Evolutionary conservation across 139 green algal species (phyloP), one percentile per base, ranked within the genome.

Genomic region (Parachlorella kessleri): DNA sequence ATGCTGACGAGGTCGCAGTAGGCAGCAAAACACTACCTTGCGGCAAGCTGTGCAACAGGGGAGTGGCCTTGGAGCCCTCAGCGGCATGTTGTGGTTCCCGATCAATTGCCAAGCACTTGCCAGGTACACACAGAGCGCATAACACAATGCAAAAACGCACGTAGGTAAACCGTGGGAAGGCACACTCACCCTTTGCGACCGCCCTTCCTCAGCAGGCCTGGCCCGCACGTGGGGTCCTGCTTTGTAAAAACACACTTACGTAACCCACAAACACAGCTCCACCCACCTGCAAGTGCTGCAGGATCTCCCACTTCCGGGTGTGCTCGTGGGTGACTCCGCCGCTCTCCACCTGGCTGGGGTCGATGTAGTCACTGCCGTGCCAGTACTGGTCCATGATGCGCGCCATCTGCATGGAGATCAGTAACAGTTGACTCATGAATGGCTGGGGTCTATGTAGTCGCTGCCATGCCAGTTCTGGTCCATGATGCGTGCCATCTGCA

Each of bases 301-400:
- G 83, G 55, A 90, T 70, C 37, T 85, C 81, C 92, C 94, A 98
- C 76, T 90, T 89, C 1, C 93, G 83, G 69, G 88, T 91, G 73
- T 86, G 70, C 30, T 94, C 90, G 37, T 73, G 77, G 10, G 90
- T 94, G 18, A 94, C 85, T 21, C 88, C 87, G 8, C 85, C 86
- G 23, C 82, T 78, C 38, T 85, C 89, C 36, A 89, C 80, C 36
- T 93, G 83, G 0, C 36, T 66, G 3, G 84, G 82, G 10, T 88
- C 83, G 35, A 93, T 92, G 26, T 85, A 86, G 64, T 85, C 78
- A 23, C 70, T 75, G 10, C 81, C 85, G 7, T 81, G 68, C n/a
- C 80, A 59, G 72, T 91, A 94, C 14, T 87, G 85, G 9, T 89
- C 82, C 87, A 94, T 88, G n/a, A 90, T 84, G 1, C 91, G 84